These are phyloP conservation scores for Botrytis squamosa DNA, from an alignment of 2,329 filamentous ascomycete species.

Conservation along the genomic window DNA sequence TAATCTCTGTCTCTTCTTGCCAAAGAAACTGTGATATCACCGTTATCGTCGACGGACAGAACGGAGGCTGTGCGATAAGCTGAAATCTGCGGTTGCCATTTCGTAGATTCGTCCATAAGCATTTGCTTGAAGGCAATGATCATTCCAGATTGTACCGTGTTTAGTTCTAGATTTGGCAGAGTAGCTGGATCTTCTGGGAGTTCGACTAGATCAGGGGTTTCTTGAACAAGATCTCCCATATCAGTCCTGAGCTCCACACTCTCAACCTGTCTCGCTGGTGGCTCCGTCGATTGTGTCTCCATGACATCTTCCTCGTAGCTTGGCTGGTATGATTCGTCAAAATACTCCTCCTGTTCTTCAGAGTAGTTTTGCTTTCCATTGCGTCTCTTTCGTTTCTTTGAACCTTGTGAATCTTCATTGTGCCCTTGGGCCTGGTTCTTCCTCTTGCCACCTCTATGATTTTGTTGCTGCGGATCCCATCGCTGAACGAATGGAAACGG, in stretches of 20 bases:
- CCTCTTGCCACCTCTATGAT: conserved; percentile 46
- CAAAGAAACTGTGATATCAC: conserved; percentile 59
- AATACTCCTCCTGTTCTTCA: conserved; percentile 43
- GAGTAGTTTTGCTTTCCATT: conserved; percentile 44
- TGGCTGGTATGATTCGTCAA: conserved; percentile 38
- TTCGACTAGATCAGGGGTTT: conserved; percentile 58
- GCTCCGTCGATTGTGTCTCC: conserved; percentile 30
- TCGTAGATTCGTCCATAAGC: conserved; percentile 58
- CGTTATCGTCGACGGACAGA: conserved; percentile 53
- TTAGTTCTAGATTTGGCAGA: conserved; percentile 51
- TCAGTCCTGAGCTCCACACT: conserved; percentile 34
- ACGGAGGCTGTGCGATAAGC: conserved; percentile 66
- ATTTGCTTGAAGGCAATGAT: conserved; percentile 68
- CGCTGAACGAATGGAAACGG: conserved; percentile 88
- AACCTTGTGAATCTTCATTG: conserved; percentile 39
- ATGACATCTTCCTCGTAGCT: conserved; percentile 38
- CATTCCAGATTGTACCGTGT: conserved; percentile 56
- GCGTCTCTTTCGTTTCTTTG: conserved; percentile 52
- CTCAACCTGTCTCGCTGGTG: conserved; percentile 21
- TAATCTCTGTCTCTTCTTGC: conserved; percentile 65
- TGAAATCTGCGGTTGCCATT: conserved; percentile 64
- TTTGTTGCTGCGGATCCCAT: conserved; percentile 77
- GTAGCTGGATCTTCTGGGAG: conserved; percentile 57
- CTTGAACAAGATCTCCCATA: conserved; percentile 29
- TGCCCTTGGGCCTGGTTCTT: conserved; percentile 50